Conservation (phyloP, 148 eudicot genomes). For the Rhododendron williamsianum region DNA sequence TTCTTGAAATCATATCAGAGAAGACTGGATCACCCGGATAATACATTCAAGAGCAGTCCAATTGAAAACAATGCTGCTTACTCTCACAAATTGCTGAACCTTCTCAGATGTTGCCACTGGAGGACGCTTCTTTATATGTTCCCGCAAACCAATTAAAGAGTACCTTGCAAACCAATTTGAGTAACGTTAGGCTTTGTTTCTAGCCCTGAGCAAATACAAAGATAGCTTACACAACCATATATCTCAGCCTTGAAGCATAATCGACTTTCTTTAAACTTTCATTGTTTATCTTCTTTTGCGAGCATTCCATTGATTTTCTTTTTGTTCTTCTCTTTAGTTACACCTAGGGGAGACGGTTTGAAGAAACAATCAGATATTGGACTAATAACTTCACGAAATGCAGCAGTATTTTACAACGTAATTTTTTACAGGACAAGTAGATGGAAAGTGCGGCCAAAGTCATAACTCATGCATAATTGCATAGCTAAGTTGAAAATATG, state of each 20-base stretch:
- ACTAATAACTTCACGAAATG: background rate
- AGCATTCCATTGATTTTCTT: background rate
- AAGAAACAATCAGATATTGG: background rate
- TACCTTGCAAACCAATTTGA: constrained; percentile 39
- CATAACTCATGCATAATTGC: background rate
- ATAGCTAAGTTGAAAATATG: background rate
- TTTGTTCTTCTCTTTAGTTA: background rate
- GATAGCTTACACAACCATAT: background rate
- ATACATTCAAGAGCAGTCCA: background rate
- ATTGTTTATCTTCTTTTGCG: background rate
- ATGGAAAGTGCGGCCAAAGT: background rate
- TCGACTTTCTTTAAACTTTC: background rate
- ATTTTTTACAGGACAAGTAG: background rate
- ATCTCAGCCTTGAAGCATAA: background rate
- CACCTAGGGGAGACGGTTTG: background rate
- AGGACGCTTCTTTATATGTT: constrained; percentile 98
- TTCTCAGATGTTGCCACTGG: constrained; percentile 94
- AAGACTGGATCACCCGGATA: background rate
- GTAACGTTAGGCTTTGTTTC: background rate
- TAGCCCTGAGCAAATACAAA: background rate
- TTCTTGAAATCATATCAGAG: background rate
- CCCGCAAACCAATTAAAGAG: constrained; percentile 76
- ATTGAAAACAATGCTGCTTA: constrained; percentile 27
- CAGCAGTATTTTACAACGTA: background rate
- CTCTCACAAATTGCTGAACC: constrained; percentile 93